phyloP scores from a whole-genome alignment of 306 rosid genomes.

The Phaseolus lunatus region DNA sequence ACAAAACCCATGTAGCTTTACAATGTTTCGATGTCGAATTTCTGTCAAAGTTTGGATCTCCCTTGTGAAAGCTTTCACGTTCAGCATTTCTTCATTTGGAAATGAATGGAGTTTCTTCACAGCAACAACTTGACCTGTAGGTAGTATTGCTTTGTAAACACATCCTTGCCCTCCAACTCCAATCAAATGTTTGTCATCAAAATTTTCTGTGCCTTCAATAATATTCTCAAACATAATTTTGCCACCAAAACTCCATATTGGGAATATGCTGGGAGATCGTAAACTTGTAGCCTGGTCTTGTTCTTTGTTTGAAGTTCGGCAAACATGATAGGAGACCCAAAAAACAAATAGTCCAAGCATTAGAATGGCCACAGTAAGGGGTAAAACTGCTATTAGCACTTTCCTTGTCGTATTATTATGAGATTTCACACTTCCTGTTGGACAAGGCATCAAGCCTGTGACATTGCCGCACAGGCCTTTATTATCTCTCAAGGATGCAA shows the following conservation, averaged over 20 bases:
- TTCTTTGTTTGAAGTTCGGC: neutral
- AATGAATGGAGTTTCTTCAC: conserved; percentile 22
- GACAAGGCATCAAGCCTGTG: neutral
- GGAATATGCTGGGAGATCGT: neutral
- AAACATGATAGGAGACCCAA: neutral
- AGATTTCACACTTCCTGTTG: neutral
- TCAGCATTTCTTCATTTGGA: neutral
- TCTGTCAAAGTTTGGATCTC: neutral
- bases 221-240: neutral
- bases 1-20: too few species aligned
- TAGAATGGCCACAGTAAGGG: neutral
- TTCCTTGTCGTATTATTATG: neutral
- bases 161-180: conserved; percentile 20
- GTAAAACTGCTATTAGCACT: neutral
- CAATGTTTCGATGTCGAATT: too few species aligned
- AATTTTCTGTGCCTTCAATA: neutral
- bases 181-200: neutral
- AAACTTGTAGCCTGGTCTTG: neutral
- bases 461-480: conserved; percentile 21
- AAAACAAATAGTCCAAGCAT: neutral
- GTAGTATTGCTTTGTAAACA: conserved; percentile 9
- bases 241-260: neutral
- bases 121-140: conserved; percentile 20
- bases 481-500: neutral
- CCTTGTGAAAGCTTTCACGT: neutral